Conservation (phyloP, 1,284 basidiomycete genomes). For the Gomphus bonarii region DNA sequence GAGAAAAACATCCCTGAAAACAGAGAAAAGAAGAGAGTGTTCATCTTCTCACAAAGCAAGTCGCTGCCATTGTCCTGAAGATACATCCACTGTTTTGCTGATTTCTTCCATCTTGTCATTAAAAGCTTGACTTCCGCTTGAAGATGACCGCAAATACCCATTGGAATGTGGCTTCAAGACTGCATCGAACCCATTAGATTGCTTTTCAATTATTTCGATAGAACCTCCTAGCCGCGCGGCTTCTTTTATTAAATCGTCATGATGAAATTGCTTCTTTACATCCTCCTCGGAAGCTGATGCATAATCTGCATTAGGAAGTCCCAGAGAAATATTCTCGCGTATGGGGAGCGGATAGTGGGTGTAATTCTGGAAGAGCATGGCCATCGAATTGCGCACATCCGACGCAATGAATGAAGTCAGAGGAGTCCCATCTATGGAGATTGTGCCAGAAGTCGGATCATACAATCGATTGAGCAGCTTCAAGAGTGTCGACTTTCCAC, state of each 20-base stretch:
- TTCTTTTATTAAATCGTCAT: conserved; percentile 20
- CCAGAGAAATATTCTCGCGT: conserved; percentile 28
- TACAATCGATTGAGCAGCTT: conserved; percentile 34
- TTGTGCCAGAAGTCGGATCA: conserved; percentile 28
- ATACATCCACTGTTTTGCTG: conserved; percentile 7
- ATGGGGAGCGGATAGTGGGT: conserved; percentile 31
- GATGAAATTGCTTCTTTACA: conserved; percentile 16
- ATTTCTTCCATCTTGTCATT: conserved; percentile 12
- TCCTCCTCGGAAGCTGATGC: not conserved
- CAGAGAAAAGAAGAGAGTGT: conserved; percentile 15
- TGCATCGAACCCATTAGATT: conserved; percentile 24
- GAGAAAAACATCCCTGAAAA: conserved; percentile 13
- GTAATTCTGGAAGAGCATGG: conserved; percentile 30
- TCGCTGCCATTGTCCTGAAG: conserved; percentile 23
- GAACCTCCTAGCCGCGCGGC: conserved; percentile 30
- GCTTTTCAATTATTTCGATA: conserved; percentile 22
- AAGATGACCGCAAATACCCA: not conserved
- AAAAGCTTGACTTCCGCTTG: not conserved
- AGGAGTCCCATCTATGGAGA: conserved; percentile 28
- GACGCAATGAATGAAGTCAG: conserved; percentile 21
- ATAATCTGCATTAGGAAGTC: conserved; percentile 15
- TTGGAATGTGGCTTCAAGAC: not conserved
- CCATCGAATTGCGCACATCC: conserved; percentile 24
- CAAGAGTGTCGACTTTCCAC: conserved; percentile 37
- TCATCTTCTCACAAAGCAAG: conserved; percentile 32